Evolutionary conservation across 768 basidiomycete genomes (phyloP).

Genomic region (Leucosporidium yakuticum): DNA sequence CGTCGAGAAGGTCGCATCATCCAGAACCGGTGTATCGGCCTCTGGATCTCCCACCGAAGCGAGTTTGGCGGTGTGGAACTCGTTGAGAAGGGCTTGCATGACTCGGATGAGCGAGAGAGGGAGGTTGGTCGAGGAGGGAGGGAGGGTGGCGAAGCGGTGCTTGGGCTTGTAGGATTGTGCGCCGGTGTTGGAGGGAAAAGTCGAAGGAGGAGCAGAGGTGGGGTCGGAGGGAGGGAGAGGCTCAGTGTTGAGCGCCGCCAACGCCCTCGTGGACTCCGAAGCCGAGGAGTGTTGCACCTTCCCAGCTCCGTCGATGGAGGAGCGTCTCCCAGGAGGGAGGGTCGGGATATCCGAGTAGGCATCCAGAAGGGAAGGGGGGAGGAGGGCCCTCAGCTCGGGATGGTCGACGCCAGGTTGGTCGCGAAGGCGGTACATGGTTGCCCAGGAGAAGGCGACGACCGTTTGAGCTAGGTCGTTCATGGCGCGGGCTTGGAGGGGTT

Average conservation of each 20-base stretch:
- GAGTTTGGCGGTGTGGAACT: constrained; percentile 14
- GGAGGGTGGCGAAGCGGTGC: too few species aligned
- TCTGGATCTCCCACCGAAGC: constrained; percentile 2
- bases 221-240: not conserved
- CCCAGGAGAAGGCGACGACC: constrained; percentile 29
- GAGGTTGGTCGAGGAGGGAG: constrained; percentile 14
- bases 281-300: constrained; percentile 9
- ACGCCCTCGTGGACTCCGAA: constrained; percentile 17
- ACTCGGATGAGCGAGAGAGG: constrained; percentile 28
- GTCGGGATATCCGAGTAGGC: constrained; percentile 4
- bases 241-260: constrained; percentile 16
- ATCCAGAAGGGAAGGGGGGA: constrained; percentile 17
- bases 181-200: constrained; percentile 7
- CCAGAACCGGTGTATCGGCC: constrained; percentile 6
- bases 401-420: constrained; percentile 21
- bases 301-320: not conserved
- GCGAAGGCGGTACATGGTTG: constrained; percentile 29
- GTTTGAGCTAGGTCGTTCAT: constrained; percentile 14
- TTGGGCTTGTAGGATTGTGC: constrained; percentile 1
- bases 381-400: constrained; percentile 15
- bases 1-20: constrained; percentile 19
- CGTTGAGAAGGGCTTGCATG: constrained; percentile 18
- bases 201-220: not conserved
- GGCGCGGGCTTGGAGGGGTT: constrained; percentile 1
- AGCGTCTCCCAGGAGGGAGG: not conserved